Evolutionary conservation across 768 basidiomycete species (phyloP), one percentile per base, ranked within the genome.

Genomic region (Leccinum uliginosum): DNA sequence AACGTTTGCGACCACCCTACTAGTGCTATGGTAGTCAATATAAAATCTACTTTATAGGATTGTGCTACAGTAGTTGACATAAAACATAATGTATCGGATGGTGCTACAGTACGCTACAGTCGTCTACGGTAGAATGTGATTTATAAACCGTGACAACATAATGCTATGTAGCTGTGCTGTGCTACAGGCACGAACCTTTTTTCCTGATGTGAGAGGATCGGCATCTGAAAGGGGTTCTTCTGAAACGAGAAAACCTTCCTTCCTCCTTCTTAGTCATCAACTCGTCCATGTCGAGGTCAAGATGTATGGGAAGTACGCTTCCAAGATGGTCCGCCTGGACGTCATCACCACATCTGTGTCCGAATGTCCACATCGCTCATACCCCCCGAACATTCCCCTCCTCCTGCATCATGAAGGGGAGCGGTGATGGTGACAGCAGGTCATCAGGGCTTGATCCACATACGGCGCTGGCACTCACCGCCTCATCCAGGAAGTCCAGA

Each of bases 401-500:
- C 3, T 15, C 24, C 46, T 15, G 8, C 24, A 15, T 26, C 45
- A 4, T 24, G 45, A 47, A 24, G 34, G 34, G 34, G 34, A 35
- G 34, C 34, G 15, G 6, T 12, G 15, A 1, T 15, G 15, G 15
- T 35, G 34, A 35, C 15, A 6, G 15, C 34, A 15, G 34, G 26
- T 26, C 34, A 17, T 14, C 24, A 21, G 10, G 2, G 21, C 43
- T 23, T 21, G 23, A n/a, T 12, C n/a, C 44, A 6, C 3, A 23
- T 23, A 45, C 6, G 46, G 14, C 8, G 6, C 7, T 3, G 3
- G 23, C 14, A 8, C 17, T 19, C 12, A 17, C 12, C 38, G 5
- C 19, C 34, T 12, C 59, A 11, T 76, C 78, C 62, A 91, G 68
- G 63, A 85, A 89, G 30, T 78, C 77, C 54, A 91, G 65, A 67